Conservation (phyloP, 345 rosid genomes). For the Citrus reticulata region DNA sequence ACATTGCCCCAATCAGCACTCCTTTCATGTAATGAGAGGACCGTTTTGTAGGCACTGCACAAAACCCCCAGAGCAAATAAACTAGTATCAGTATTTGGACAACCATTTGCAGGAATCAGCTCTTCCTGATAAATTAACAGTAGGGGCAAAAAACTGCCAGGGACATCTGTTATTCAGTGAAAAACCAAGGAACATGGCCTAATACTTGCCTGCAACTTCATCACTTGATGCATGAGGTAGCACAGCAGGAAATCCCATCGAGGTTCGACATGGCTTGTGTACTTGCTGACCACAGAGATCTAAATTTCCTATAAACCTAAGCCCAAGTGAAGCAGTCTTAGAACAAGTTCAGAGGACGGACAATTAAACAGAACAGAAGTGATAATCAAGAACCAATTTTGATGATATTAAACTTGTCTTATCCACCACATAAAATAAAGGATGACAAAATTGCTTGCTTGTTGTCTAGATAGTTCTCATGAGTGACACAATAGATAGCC, state of each 20-base stretch:
- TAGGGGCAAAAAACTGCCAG: not conserved
- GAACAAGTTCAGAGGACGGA: not conserved
- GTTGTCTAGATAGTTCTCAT: not conserved
- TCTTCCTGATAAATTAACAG: not conserved
- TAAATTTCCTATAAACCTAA: conserved; percentile 74
- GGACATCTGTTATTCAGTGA: not conserved
- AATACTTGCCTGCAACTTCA: conserved; percentile 64
- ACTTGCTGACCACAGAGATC: conserved; percentile 94
- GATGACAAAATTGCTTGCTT: not conserved
- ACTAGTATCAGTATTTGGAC: not conserved
- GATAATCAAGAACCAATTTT: not conserved
- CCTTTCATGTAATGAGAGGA: conserved; percentile 92
- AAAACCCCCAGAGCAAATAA: not conserved
- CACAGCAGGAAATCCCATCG: conserved; percentile 96
- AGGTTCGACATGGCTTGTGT: conserved; percentile 83
- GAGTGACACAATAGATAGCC: not conserved
- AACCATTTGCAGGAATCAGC: not conserved
- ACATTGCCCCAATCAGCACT: conserved; percentile 74
- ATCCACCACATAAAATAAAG: not conserved
- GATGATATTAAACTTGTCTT: not conserved
- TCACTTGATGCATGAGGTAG: conserved; percentile 89
- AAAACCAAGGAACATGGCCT: not conserved
- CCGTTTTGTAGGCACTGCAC: conserved; percentile 58
- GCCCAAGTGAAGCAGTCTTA: not conserved
- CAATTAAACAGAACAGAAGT: not conserved